A percentile compares a stretch with the other conserved stretches of the same genome.
Evolutionary conservation across 1,284 basidiomycete genomes (phyloP).

Genomic region (Clitocybe nebularis): DNA sequence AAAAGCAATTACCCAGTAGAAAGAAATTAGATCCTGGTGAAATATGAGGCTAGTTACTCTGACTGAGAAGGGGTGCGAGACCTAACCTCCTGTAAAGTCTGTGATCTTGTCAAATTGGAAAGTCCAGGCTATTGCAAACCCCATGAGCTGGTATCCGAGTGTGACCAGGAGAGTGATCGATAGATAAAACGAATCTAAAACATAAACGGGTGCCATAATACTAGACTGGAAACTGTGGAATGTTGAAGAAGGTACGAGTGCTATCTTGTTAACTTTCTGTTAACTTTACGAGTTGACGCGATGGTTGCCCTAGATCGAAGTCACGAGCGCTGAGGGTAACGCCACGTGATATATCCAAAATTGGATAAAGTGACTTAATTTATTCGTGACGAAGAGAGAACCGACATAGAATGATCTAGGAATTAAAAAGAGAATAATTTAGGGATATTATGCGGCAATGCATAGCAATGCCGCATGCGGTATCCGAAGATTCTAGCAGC

Average conservation of each 20-base stretch:
- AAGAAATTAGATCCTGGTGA: conserved; percentile 63
- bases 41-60: conserved; percentile 2
- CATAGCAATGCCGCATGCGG: too few relatives aligned
- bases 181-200: conserved; percentile 65
- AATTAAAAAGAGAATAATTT: too few relatives aligned
- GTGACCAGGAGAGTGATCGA: conserved; percentile 66
- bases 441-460: too few relatives aligned
- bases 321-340: neutral
- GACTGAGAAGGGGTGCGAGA: neutral
- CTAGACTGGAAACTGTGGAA: neutral
- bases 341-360: too few relatives aligned
- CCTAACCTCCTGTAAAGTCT: conserved; percentile 57
- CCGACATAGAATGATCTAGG: too few relatives aligned
- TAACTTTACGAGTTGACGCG: neutral
- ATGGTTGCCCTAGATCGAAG: neutral
- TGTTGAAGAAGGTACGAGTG: neutral
- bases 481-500: too few relatives aligned
- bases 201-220: conserved; percentile 41
- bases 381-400: too few relatives aligned
- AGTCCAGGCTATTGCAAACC: conserved; percentile 69
- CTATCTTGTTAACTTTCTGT: neutral
- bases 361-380: too few relatives aligned
- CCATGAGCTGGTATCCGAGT: conserved; percentile 59
- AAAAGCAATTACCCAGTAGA: conserved; percentile 38
- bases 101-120: conserved; percentile 75